phyloP scores from a whole-genome alignment of 169 alveolate species.

The Plasmodium gonderi region DNA sequence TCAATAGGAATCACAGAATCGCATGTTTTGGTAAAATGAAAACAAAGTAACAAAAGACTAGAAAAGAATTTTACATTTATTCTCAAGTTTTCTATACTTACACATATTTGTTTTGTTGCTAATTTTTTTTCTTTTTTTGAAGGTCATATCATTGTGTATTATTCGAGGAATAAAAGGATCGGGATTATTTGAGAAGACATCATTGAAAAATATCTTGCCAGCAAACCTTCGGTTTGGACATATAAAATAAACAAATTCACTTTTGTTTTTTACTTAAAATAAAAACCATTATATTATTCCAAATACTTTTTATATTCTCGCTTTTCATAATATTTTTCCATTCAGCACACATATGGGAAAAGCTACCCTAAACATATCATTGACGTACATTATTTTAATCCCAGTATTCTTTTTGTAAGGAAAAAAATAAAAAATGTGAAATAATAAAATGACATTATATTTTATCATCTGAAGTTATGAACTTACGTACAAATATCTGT shows the following conservation, averaged over 20 bases:
- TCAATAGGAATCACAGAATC: constrained; percentile 51
- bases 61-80: neutral
- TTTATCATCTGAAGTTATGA: neutral
- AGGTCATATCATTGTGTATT: constrained; percentile 45
- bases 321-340: constrained; percentile 1
- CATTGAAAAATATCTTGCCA: constrained; percentile 35
- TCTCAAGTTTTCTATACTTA: neutral
- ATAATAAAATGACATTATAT: too few relatives aligned
- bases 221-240: constrained; percentile 12
- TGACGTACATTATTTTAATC: constrained; percentile 1
- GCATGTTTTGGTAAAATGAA: constrained; percentile 10
- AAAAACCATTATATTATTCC: neutral
- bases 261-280: neutral
- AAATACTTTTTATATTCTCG: neutral
- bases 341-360: constrained; percentile 10
- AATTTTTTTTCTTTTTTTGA: constrained; percentile 6
- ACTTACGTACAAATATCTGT: neutral
- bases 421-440: constrained; percentile 5
- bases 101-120: neutral
- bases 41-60: neutral
- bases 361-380: constrained; percentile 7
- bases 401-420: constrained; percentile 27
- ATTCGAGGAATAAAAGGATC: constrained; percentile 58
- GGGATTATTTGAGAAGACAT: constrained; percentile 1
- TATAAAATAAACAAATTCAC: neutral